A percentile compares a stretch with the other conserved stretches of the same genome.
These are phyloP conservation scores for Solanum chilense DNA, from an alignment of 257 asterid genomes.

Conservation along the genomic window DNA sequence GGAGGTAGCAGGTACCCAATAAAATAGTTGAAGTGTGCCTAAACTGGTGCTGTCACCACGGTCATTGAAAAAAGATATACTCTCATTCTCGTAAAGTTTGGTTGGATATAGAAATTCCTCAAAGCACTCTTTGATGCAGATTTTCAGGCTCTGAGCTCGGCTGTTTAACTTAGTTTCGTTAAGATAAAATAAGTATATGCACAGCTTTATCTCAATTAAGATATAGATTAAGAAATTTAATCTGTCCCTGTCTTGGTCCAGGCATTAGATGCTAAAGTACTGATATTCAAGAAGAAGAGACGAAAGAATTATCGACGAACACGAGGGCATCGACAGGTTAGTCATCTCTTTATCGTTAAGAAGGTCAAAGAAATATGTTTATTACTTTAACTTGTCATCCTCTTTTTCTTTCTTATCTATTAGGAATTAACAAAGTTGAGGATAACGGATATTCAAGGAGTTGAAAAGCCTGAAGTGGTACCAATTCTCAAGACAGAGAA, in stretches of 20 bases:
- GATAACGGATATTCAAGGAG: conserved; percentile 73
- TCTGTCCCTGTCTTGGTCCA: conserved; percentile 7
- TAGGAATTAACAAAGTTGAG: conserved; percentile 89
- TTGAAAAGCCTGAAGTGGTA: conserved; percentile 43
- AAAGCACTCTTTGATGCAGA: background rate
- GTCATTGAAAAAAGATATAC: background rate
- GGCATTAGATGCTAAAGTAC: conserved; percentile 94
- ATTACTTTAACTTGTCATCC: background rate
- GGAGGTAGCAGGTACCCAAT: background rate
- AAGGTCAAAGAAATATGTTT: background rate
- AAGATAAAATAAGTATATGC: background rate
- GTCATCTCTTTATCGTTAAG: background rate
- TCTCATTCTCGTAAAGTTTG: background rate
- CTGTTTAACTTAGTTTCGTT: background rate
- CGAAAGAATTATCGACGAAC: conserved; percentile 91
- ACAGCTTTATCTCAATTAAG: background rate
- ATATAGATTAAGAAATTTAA: background rate
- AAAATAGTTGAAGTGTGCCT: background rate
- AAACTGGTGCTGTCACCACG: background rate
- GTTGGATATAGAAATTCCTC: background rate
- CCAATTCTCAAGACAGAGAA: conserved; percentile 31
- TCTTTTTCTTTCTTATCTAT: background rate
- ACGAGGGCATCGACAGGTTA: conserved; percentile 92
- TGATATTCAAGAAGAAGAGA: conserved; percentile 93
- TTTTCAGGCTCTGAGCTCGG: background rate